Evolutionary conservation across 202 grass and related monocot genomes (phyloP), one percentile per base, ranked within the genome.

Genomic region (Zizania palustris): DNA sequence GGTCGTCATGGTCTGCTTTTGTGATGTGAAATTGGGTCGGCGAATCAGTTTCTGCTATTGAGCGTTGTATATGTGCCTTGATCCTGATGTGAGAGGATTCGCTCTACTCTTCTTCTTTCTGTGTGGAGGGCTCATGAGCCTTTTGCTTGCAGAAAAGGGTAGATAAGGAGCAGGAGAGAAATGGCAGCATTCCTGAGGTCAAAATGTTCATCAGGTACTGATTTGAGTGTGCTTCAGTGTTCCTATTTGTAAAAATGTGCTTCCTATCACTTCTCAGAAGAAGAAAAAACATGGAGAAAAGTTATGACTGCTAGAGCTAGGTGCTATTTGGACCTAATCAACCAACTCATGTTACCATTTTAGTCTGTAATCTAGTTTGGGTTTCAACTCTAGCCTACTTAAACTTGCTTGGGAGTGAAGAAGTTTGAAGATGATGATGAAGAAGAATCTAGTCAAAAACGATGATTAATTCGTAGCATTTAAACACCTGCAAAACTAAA

Each of bases 171-270:
- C 11, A 37, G 5, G 15, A 18, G 67, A 4, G 54, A 53, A 21
- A 87, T 87, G 85, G 85, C 75, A 3, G 85, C 80, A 18, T 74
- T 88, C 10, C 55, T 88, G 45, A 88, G 85, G 56, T 88, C 85
- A 6, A 83, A 69, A 60, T 88, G 75, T 61, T 74, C 75, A 1
- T 49, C 80, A 79, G 85, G 85, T 88, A 83, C 21, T 4, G 9
- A 2, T 53, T 18, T 43, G 13, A 9, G 0, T 7, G 40, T 3
- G 1, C 9, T 34, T 59, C 2, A 3, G 0, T 6, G 2, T 4
- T 19, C 44, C 38, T 18, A 7, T 1, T 46, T 46, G 0, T 4
- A 10, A 12, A 10, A 12, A 5, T 49, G 0, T 50, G 0, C 33
- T 39, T 3, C 55, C 41, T 13, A 5, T 2, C 63, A 54, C 58